Percentiles rank a stretch among this genome's conserved stretches.
phyloP scores from a whole-genome alignment of 768 basidiomycete species.

The Pleurotus djamor region DNA sequence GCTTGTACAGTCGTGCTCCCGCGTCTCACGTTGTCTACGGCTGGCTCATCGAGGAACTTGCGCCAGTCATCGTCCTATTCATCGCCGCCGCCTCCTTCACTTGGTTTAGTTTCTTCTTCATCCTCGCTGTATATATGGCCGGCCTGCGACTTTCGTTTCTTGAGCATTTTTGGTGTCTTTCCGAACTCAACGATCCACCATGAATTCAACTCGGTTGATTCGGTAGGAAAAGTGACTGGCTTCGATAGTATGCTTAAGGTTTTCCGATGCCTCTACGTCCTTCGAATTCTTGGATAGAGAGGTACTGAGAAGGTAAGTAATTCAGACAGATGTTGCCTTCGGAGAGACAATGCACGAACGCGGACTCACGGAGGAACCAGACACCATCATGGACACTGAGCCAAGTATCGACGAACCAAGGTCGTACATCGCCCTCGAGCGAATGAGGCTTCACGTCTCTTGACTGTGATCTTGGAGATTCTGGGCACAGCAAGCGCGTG shows the following conservation, averaged over 20 bases:
- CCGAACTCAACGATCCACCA: conserved; percentile 82
- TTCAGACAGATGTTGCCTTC: conserved; percentile 19
- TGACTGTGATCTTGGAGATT: too few relatives aligned
- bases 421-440: conserved; percentile 62
- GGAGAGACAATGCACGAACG: conserved; percentile 41
- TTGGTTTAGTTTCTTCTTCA: conserved; percentile 18
- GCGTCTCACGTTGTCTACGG: conserved; percentile 33
- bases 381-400: conserved; percentile 79
- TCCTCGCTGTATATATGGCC: conserved; percentile 32
- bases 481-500: too few relatives aligned
- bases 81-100: conserved; percentile 25
- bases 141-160: conserved; percentile 29
- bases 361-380: conserved; percentile 78
- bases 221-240: conserved; percentile 73
- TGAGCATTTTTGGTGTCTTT: conserved; percentile 50
- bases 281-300: conserved; percentile 15
- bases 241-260: conserved; percentile 63
- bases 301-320: conserved; percentile 4
- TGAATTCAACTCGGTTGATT: conserved; percentile 60
- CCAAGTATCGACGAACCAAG: conserved; percentile 69
- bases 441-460: too few relatives aligned
- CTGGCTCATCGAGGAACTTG: conserved; percentile 77
- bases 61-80: conserved; percentile 70
- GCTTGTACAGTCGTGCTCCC: conserved; percentile 51
- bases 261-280: conserved; percentile 35